Base-by-base conservation (phyloP, 192 early-diverging fungal genomes). In the Umbelopsis sp. region DNA sequence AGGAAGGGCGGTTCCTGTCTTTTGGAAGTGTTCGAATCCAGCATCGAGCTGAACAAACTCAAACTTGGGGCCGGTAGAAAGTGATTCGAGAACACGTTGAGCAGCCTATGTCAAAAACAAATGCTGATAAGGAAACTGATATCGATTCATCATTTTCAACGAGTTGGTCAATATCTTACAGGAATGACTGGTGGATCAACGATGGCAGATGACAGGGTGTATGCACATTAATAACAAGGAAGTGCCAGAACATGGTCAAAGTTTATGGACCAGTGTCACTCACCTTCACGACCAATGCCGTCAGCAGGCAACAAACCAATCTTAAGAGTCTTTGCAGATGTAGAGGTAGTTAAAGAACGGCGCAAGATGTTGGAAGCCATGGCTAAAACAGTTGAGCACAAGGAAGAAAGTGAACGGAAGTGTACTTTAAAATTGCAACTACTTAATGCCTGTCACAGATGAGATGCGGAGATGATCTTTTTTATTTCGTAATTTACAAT, bases 251-350 rank as follows among this genome's bases (percentile, higher is more conserved):
- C 21, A 8, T 51, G 50, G 41, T 70, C 43, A 45, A 26, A 51
- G 32, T 43, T 38, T 43, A 11, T 45, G 14, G 12, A 26, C 17
- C 25, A 54, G 5, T 44, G 16, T 0, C 5, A 29, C 75, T 74
- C 94, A 73, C 97, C 97, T 84, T 99, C 97, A 65, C 87, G 85
- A 68, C 96, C 96, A 70, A 99, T 99, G 59, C 97, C 96, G 80
- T 99, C 97, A 38, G 94, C 96, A 14, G 96, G 97, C 75, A 98
- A 94, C 70, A 99, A 84, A 16, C 94, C 96, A 72, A 98, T 94
- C 50, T 88, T 96, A 45, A 95, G 78, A 45, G 73, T 71, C 31
- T 77, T 70, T 49, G 78, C 70, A 31, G 77, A 66, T 52, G 79
- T 77, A 20, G 78, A 32, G 25, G 79, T 66, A 20, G 81, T 69